phyloP scores from a whole-genome alignment of 495 filamentous ascomycete genomes.

The Penicillium samsonianum region DNA sequence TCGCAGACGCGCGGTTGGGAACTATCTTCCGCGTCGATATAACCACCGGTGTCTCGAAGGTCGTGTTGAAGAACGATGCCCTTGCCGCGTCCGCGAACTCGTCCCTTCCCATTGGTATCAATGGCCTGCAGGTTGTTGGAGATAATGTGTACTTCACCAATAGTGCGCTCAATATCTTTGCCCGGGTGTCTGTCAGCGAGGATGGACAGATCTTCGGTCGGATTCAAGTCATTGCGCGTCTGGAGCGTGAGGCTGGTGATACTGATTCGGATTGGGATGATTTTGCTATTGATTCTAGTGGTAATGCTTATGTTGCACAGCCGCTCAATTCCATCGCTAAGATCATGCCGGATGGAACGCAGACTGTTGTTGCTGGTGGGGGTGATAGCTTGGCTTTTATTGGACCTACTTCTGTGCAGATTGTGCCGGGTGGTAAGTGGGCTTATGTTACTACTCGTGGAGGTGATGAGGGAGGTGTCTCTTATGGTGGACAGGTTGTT shows the following conservation, averaged over 20 bases:
- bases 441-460: conserved; percentile 24
- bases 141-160: conserved; percentile 46
- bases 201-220: conserved; percentile 26
- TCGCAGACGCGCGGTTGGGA: conserved; percentile 43
- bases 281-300: conserved; percentile 32
- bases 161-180: conserved; percentile 37
- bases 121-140: conserved; percentile 38
- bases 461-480: conserved; percentile 7
- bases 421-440: conserved; percentile 19
- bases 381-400: conserved; percentile 16
- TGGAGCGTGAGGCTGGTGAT: conserved; percentile 6
- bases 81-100: conserved; percentile 18
- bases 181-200: conserved; percentile 27
- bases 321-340: conserved; percentile 26
- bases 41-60: conserved; percentile 33
- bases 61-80: conserved; percentile 28
- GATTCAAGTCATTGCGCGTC: conserved; percentile 24
- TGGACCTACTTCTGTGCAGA: conserved; percentile 32
- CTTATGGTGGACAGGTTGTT: conserved; percentile 22
- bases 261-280: conserved; percentile 32
- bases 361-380: conserved; percentile 29
- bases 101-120: conserved; percentile 39
- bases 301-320: conserved; percentile 32
- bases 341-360: conserved; percentile 23
- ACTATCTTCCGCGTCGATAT: conserved; percentile 43